Conservation (phyloP, 108 stramenopile genomes). For the Fragilaria radians region DNA sequence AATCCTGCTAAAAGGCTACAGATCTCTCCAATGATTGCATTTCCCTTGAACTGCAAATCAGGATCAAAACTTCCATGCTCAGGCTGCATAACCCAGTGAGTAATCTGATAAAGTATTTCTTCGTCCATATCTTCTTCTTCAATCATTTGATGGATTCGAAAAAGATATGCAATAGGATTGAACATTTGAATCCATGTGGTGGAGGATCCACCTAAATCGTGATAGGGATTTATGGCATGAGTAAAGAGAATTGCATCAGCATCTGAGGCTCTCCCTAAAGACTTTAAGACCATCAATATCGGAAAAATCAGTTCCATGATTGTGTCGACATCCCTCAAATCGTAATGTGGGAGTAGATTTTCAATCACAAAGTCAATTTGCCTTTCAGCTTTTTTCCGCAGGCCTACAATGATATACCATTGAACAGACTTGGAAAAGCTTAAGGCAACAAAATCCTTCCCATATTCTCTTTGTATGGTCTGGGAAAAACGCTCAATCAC, state of each 20-base stretch:
- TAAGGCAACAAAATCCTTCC: conserved; percentile 12
- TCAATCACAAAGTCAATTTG: not conserved
- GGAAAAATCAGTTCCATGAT: conserved; percentile 3
- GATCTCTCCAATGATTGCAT: conserved; percentile 24
- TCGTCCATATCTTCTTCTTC: conserved; percentile 13
- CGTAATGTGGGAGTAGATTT: not conserved
- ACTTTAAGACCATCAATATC: conserved; percentile 8
- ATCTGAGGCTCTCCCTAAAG: conserved; percentile 4
- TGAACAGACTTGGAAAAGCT: conserved; percentile 12
- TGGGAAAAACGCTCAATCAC: conserved; percentile 10
- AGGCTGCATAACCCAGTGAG: conserved; percentile 16
- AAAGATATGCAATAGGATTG: conserved; percentile 19
- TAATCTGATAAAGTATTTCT: conserved; percentile 8
- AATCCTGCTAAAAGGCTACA: conserved; percentile 4
- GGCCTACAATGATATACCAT: conserved; percentile 15
- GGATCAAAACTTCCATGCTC: conserved; percentile 2
- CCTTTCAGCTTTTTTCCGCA: conserved; percentile 6
- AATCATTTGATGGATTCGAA: conserved; percentile 16
- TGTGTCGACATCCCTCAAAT: not conserved
- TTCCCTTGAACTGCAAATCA: conserved; percentile 10
- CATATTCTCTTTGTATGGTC: conserved; percentile 11
- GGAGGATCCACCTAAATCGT: conserved; percentile 4
- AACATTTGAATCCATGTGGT: conserved; percentile 15
- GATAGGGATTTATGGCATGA: conserved; percentile 15
- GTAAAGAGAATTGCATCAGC: conserved; percentile 12